These are phyloP conservation scores for Penicillium cinerascens DNA, from an alignment of 495 filamentous ascomycete species.

Conservation along the genomic window DNA sequence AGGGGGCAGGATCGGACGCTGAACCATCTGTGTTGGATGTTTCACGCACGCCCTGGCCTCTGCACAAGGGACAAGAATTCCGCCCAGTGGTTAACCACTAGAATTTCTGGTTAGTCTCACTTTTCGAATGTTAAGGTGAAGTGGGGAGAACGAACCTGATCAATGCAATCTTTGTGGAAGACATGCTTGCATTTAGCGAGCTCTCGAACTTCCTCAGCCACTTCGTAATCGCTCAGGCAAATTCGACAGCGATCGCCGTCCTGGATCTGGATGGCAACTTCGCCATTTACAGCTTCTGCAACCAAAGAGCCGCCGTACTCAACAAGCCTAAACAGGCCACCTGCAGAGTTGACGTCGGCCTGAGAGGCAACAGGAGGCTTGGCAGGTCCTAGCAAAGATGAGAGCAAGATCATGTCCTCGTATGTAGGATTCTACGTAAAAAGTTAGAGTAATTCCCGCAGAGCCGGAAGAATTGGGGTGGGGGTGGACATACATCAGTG, in stretches of 20 bases:
- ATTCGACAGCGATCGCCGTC: slow-evolving; percentile 66
- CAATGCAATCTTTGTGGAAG: slow-evolving; percentile 73
- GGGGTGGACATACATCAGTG: slow-evolving; percentile 67
- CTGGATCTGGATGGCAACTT: slow-evolving; percentile 45
- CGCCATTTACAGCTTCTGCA: slow-evolving; percentile 48
- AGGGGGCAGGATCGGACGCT: slow-evolving; percentile 13
- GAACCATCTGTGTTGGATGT: slow-evolving; percentile 17
- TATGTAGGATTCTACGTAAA: slow-evolving; percentile 62
- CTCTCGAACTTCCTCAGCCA: slow-evolving; percentile 58
- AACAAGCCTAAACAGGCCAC: slow-evolving; percentile 53
- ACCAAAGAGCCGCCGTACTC: slow-evolving; percentile 46
- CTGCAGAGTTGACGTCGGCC: slow-evolving; percentile 63
- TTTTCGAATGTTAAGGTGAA: no score
- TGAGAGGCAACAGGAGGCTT: slow-evolving; percentile 70
- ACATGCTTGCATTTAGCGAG: slow-evolving; percentile 66
- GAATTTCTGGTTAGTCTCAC: no score
- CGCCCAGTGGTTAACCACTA: slow-evolving; percentile 83
- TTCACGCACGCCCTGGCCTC: slow-evolving; percentile 62
- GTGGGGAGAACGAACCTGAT: no score
- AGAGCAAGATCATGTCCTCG: slow-evolving; percentile 75
- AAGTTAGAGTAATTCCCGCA: slow-evolving; percentile 8
- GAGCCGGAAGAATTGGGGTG: not conserved
- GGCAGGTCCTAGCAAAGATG: slow-evolving; percentile 66
- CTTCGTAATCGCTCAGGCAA: slow-evolving; percentile 69
- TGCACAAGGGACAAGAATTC: slow-evolving; percentile 73